Base-by-base conservation (phyloP, 2,329 filamentous ascomycete species). In the Stemphylium lycopersici region DNA sequence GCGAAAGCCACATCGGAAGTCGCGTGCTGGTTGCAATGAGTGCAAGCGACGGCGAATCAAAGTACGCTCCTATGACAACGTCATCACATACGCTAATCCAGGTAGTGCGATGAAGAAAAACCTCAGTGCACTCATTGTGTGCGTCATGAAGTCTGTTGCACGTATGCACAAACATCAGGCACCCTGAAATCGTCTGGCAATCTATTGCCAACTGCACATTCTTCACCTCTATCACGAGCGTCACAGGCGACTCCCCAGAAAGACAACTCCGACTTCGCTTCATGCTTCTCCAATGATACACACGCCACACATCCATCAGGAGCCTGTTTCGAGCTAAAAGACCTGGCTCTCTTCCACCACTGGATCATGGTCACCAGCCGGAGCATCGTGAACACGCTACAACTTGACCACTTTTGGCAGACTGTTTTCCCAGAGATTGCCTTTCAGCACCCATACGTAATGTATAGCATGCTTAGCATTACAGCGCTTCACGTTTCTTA, bases 41-140 rank as follows among this genome's bases (percentile, higher is more conserved):
- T 65, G 63, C 37, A 66, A 62, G 31, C 62, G 58, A 34, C 57
- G 63, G n/a, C 55, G 58, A 11, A 66, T 65, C 34, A 66, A 66
- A 55, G 62, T 63, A 53, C 16, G 22, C 29, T 10, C n/a, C n/a
- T n/a, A n/a, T n/a, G n/a, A n/a, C n/a, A n/a, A n/a, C n/a, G n/a
- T n/a, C 18, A 47, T 29, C 13, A 50, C 36, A 15, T 39, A 48
- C 11, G 10, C 38, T 13, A 36, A 29, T 16, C 10, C 26, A 31
- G n/a, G n/a, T 43, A 65, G 62, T 65, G 60, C 55, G 46, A 53
- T 38, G 59, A 66, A 55, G 50, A 36, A 26, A 55, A 63, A 39
- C 61, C 58, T 2, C 38, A 39, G 24, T 66, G 59, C 22, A 10
- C 18, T 11, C 53, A 65, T 42, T 65, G 62, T 44, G 26, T 54